phyloP scores from a whole-genome alignment of 1,139 yeast species.

The Arxiozyma bovina region DNA sequence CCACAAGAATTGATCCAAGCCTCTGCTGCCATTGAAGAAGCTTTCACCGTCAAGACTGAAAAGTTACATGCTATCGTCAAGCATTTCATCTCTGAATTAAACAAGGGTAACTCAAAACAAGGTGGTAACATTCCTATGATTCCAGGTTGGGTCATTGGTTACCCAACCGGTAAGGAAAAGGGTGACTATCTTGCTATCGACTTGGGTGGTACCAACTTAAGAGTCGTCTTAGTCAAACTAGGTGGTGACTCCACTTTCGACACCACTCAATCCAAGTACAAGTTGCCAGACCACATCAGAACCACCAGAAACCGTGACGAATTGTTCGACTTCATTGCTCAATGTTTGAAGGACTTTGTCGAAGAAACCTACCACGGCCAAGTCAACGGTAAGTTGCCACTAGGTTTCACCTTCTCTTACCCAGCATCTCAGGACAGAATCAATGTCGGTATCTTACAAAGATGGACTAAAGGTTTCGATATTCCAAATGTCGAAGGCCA shows the following conservation, averaged over 20 bases:
- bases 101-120: slow-evolving; percentile 62
- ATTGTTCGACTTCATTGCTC: slow-evolving; percentile 81
- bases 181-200: slow-evolving; percentile 91
- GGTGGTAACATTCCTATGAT: slow-evolving; percentile 94
- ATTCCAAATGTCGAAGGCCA: slow-evolving; percentile 89
- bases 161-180: slow-evolving; percentile 82
- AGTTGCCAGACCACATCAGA: slow-evolving; percentile 67
- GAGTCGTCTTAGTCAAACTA: slow-evolving; percentile 78
- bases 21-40: slow-evolving; percentile 49
- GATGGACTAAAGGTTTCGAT: slow-evolving; percentile 98
- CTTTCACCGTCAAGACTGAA: slow-evolving; percentile 54
- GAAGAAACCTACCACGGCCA: slow-evolving; percentile 60
- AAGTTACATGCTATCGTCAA: slow-evolving; percentile 57
- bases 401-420: slow-evolving; percentile 93
- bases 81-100: slow-evolving; percentile 64
- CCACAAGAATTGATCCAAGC: slow-evolving; percentile 56
- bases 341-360: slow-evolving; percentile 56
- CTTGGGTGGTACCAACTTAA: slow-evolving; percentile 89
- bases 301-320: slow-evolving; percentile 63
- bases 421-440: slow-evolving; percentile 83
- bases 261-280: slow-evolving; percentile 72
- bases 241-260: slow-evolving; percentile 74
- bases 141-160: slow-evolving; percentile 92
- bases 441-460: slow-evolving; percentile 77
- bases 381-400: slow-evolving; percentile 44